A percentile compares a stretch with the other conserved stretches of the same genome.
Conservation (phyloP, 2,329 filamentous ascomycete species). For the Exophiala alcalophila region DNA sequence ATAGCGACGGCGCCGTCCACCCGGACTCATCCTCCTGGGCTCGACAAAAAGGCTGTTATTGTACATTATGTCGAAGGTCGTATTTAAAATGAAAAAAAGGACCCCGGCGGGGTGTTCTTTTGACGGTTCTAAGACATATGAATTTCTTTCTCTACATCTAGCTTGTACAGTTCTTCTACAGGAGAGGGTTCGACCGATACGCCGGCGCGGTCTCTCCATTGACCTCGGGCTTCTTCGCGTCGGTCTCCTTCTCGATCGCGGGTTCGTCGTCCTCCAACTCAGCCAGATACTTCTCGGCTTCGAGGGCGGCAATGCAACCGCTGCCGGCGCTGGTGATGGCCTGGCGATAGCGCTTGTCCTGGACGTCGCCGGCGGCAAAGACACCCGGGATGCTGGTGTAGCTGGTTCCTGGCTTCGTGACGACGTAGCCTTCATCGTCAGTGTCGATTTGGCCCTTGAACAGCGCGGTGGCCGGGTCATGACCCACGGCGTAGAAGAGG, state of each 20-base stretch:
- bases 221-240: slow-evolving; percentile 49
- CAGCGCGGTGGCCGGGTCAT: slow-evolving; percentile 87
- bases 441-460: slow-evolving; percentile 87
- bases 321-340: slow-evolving; percentile 96
- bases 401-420: slow-evolving; percentile 84
- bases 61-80: no score
- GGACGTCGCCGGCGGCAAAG: slow-evolving; percentile 94
- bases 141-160: no score
- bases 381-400: slow-evolving; percentile 86
- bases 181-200: slow-evolving; percentile 62
- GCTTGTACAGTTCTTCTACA: no score
- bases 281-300: slow-evolving; percentile 88
- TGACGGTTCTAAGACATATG: not conserved
- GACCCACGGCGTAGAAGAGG: slow-evolving; percentile 94
- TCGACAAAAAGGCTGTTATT: no score
- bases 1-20: no score
- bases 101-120: no score
- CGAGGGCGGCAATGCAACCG: slow-evolving; percentile 91
- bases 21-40: no score
- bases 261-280: slow-evolving; percentile 63
- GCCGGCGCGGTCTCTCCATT: slow-evolving; percentile 56
- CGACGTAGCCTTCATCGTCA: slow-evolving; percentile 85
- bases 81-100: no score
- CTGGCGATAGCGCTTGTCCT: slow-evolving; percentile 97
- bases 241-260: slow-evolving; percentile 44